Percentiles rank a stretch among this genome's conserved stretches.
These are phyloP conservation scores for Pythium vanterpoolii DNA, from an alignment of 352 stramenopile genomes.

Conservation along the genomic window DNA sequence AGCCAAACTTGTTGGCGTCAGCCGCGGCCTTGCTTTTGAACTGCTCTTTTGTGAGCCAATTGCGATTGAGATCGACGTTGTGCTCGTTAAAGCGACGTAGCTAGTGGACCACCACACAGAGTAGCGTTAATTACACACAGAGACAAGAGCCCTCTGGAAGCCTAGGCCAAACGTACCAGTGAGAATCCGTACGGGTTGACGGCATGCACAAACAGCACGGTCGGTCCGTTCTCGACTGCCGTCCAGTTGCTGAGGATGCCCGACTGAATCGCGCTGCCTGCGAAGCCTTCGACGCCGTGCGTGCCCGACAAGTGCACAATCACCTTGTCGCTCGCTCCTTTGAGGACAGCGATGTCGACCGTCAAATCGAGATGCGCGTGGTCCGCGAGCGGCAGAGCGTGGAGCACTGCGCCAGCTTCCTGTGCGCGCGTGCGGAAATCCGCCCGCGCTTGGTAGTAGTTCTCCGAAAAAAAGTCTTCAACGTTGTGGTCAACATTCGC, in stretches of 20 bases:
- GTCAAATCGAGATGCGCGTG: slow-evolving; percentile 46
- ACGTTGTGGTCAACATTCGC: slow-evolving; percentile 24
- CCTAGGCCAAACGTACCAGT: slow-evolving; percentile 27
- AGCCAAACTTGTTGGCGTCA: slow-evolving; percentile 78
- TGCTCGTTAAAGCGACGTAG: slow-evolving; percentile 91
- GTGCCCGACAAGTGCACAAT: slow-evolving; percentile 80
- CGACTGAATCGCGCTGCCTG: slow-evolving; percentile 79
- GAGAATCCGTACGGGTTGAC: slow-evolving; percentile 89
- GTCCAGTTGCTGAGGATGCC: slow-evolving; percentile 34
- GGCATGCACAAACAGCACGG: slow-evolving; percentile 90
- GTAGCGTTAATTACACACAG: neutral
- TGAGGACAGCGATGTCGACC: slow-evolving; percentile 66
- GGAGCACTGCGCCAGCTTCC: slow-evolving; percentile 35
- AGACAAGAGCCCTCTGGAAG: neutral
- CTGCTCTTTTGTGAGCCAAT: slow-evolving; percentile 63
- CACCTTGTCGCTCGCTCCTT: slow-evolving; percentile 39
- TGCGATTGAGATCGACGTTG: slow-evolving; percentile 94
- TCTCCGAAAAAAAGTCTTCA: slow-evolving; percentile 48
- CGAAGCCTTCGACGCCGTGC: slow-evolving; percentile 81
- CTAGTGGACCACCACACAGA: slow-evolving; percentile 12
- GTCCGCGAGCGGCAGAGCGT: slow-evolving; percentile 44
- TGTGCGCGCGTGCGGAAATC: slow-evolving; percentile 48
- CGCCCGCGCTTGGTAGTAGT: slow-evolving; percentile 62
- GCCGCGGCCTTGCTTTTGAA: slow-evolving; percentile 41
- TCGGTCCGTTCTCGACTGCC: slow-evolving; percentile 34